Base-by-base conservation (phyloP, 1,139 yeast genomes). In the Candida tropicalis region DNA sequence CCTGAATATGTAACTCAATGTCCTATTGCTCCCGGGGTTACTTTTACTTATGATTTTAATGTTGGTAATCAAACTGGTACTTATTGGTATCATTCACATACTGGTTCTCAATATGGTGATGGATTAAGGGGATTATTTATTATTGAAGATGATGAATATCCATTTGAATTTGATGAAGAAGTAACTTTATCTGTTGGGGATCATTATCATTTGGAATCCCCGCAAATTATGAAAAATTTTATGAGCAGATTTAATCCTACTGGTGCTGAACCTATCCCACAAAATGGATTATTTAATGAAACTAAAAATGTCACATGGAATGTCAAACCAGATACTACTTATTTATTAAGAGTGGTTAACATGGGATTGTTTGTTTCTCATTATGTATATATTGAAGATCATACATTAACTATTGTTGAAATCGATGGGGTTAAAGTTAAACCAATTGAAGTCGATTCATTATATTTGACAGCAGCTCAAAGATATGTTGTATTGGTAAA, bases 241-340 rank as follows among this genome's bases (percentile, higher is more conserved):
- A 60, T 88, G 68, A 78, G 72, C 52, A 65, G 85, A 50, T 84
- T 77, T 68, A 91, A 91, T 66, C 98, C 98, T 37, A 87, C 97
- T 5, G 98, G 98, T 51, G 97, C 97, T 27, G 98, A 91, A 66
- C 98, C 98, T 35, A 81, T 91, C 54, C 98, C 98, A 2, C 82
- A 85, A 56, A 82, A 82, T 59, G 61, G 86, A 53, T 70, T 89
- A 56, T 76, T 89, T 65, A 90, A 91, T 68, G 89, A 90, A 59
- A 81, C 95, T 6, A 79, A 74, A 60, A 84, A 86, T 63, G 70
- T 72, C 46, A 79, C 89, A 13, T 80, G 90, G 81, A 51, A 66
- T 8, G 95, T 91, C 36, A 58, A 83, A 65, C 95, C 97, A 4
- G 79, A 82, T 62, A 87, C 81, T 32, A 90, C 96, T 8, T 91